A percentile compares a stretch with the other conserved stretches of the same genome.
phyloP scores from a whole-genome alignment of 441 rosid genomes.

The Populus hybrid region DNA sequence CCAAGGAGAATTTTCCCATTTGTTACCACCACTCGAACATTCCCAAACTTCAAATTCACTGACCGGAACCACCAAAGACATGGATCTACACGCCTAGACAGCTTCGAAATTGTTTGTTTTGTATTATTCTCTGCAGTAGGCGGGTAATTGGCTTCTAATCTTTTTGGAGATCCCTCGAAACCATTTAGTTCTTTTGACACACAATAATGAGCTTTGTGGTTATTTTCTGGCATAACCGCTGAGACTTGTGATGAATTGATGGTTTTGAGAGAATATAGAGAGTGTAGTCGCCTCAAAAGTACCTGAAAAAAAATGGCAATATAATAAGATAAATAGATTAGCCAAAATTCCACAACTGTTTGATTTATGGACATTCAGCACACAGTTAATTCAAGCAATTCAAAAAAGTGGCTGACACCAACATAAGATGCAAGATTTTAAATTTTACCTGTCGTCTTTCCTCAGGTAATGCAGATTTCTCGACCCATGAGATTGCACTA shows the following conservation, averaged over 20 bases:
- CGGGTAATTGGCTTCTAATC: constrained; percentile 22
- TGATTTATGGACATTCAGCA: not conserved
- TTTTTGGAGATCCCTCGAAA: constrained; percentile 30
- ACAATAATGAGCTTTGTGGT: constrained; percentile 22
- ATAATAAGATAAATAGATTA: not conserved
- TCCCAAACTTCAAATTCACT: not conserved
- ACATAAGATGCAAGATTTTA: constrained; percentile 1
- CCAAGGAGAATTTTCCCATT: constrained; percentile 63
- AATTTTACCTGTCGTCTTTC: constrained; percentile 63
- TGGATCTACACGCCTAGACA: constrained; percentile 34
- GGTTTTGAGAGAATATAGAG: constrained; percentile 45
- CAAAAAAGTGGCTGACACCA: not conserved
- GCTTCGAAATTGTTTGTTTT: constrained; percentile 42
- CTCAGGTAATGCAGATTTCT: constrained; percentile 72
- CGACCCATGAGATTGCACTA: constrained; percentile 72
- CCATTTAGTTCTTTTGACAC: constrained; percentile 25
- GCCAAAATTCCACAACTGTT: no score
- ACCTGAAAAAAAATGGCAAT: constrained; percentile 38
- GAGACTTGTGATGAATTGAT: constrained; percentile 29
- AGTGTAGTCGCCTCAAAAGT: constrained; percentile 70
- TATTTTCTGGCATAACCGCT: constrained; percentile 19
- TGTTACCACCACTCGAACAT: constrained; percentile 16
- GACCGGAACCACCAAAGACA: constrained; percentile 14
- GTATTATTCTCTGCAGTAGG: constrained; percentile 28
- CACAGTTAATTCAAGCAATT: not conserved